Base-by-base conservation (phyloP, 257 asterid species). In the Knoxia roxburghii region DNA sequence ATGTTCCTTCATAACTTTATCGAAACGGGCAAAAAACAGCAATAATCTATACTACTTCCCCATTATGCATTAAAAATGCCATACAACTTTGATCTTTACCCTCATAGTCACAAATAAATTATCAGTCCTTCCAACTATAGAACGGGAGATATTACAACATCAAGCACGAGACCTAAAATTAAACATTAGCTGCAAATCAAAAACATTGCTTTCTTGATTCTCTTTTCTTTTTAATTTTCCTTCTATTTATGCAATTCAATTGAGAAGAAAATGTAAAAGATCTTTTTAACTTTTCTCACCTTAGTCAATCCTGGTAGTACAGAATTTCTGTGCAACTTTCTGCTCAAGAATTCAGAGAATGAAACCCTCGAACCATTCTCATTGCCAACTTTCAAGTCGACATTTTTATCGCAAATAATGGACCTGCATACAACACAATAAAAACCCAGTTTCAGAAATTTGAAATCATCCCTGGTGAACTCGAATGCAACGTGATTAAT, bases 261-360 rank as follows among this genome's bases (percentile, higher is more conserved):
- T 23, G 5, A 21, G 57, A 52, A 21, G 24, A 0, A 33, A 33
- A 39, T 39, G 6, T 7, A 26, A 9, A 46, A 13, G 7, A 32
- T 27, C n/a, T n/a, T n/a, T 20, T 17, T n/a, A 14, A 49, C 2
- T 17, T 17, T 15, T 29, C 61, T 53, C 74, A 90, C 95, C 83
- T 75, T 79, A 62, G 65, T 70, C 2, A 91, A 79, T 14, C n/a
- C 79, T 73, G 87, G 93, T 0, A 84, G 77, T 33, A 67, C 87
- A 58, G 94, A 81, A 78, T 78, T 77, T 74, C 75, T 78, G 54
- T 81, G 86, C 81, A 91, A 70, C 73, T 84, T 91, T 76, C 73
- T 76, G 77, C 80, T 78, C 20, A 91, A 86, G 71, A 78, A 91
- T 33, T 86, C 96, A 0, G 96, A 86, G 5, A 91, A 68, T 40